Conservation (phyloP, 345 rosid species). For the Populus euphratica region DNA sequence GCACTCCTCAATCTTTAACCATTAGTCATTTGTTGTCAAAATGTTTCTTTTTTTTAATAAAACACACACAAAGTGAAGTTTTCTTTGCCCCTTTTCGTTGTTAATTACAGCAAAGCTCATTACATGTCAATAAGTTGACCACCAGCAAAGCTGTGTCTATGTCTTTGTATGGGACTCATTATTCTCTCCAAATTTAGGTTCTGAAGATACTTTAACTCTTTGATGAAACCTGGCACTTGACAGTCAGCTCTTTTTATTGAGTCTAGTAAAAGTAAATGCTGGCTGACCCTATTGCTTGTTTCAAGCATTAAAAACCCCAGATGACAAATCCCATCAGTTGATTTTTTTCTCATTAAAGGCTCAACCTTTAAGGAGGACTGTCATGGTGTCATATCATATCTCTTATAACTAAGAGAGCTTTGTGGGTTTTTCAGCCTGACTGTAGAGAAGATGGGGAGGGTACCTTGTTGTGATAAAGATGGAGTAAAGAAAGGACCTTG, state of each 20-base stretch:
- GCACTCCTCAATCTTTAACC: too few relatives aligned
- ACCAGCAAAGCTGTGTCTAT: not conserved
- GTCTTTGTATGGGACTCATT: not conserved
- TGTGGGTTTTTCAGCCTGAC: not conserved
- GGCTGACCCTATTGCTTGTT: not conserved
- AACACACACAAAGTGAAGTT: not conserved
- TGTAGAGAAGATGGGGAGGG: constrained; percentile 22
- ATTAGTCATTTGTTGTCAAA: too few relatives aligned
- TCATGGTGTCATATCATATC: not conserved
- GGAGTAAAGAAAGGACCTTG: constrained; percentile 37
- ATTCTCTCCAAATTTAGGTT: not conserved
- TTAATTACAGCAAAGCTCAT: not conserved
- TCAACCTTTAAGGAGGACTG: not conserved
- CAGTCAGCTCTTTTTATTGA: not conserved
- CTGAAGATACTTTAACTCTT: not conserved
- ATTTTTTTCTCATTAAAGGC: not conserved
- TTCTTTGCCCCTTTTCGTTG: too few relatives aligned
- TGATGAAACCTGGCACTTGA: constrained; percentile 8
- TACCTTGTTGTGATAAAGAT: constrained; percentile 32
- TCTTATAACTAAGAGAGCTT: not conserved
- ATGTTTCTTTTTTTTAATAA: too few relatives aligned
- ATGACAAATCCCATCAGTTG: constrained; percentile 19
- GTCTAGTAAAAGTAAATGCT: constrained; percentile 11
- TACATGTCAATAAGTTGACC: not conserved
- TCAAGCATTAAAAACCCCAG: not conserved